Conservation (phyloP, 805 yeast genomes). For the Starmerella riodocensis region DNA sequence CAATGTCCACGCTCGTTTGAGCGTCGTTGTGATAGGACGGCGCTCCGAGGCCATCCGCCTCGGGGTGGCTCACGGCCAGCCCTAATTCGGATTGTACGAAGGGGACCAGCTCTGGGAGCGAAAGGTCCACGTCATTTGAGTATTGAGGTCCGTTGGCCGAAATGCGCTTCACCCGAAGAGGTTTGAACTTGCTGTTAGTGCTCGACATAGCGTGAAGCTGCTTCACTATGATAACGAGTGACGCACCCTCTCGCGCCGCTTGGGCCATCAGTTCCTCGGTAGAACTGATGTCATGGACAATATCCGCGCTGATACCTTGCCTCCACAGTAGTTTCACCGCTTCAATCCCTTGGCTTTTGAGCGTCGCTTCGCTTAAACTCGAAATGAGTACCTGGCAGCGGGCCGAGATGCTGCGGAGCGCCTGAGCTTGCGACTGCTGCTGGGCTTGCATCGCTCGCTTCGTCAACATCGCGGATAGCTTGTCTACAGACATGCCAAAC, state of each 20-base stretch:
- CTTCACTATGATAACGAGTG: slow-evolving; percentile 65
- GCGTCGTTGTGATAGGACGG: background rate
- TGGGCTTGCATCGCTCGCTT: slow-evolving; percentile 1
- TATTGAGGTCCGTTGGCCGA: slow-evolving; percentile 28
- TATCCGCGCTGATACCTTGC: slow-evolving; percentile 66
- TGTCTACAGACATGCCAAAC: slow-evolving; percentile 66
- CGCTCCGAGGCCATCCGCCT: background rate
- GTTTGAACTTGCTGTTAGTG: slow-evolving; percentile 49
- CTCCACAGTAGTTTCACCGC: slow-evolving; percentile 59
- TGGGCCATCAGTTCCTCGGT: slow-evolving; percentile 52
- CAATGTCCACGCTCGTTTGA: background rate
- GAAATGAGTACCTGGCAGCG: slow-evolving; percentile 77
- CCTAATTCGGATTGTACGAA: slow-evolving; percentile 29
- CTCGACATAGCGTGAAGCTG: slow-evolving; percentile 38
- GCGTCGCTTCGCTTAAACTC: slow-evolving; percentile 43
- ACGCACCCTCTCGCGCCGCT: slow-evolving; percentile 58
- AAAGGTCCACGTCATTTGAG: slow-evolving; percentile 55
- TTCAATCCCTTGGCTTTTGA: slow-evolving; percentile 51
- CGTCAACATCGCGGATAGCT: slow-evolving; percentile 37
- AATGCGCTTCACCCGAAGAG: slow-evolving; percentile 56
- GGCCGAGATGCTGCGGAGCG: slow-evolving; percentile 24
- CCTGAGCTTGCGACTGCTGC: background rate
- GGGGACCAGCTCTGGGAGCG: slow-evolving; percentile 48
- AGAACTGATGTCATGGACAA: slow-evolving; percentile 28
- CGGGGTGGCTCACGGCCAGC: background rate